These are phyloP conservation scores for Aureococcus anophagefferens DNA, from an alignment of 108 stramenopile genomes.

Conservation along the genomic window DNA sequence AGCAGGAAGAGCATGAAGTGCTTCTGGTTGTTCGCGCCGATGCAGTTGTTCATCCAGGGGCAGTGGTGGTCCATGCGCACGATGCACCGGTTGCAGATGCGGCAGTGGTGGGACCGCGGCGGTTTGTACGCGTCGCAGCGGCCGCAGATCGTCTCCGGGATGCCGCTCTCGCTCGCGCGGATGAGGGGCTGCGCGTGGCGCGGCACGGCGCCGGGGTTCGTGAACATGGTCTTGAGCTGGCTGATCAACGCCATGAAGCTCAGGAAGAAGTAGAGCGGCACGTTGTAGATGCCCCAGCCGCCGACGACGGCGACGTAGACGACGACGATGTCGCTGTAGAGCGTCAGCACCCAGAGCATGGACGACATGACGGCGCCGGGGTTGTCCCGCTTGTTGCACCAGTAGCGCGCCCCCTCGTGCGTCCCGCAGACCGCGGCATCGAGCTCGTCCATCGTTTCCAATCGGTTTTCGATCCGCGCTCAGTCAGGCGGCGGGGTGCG, in stretches of 20 bases:
- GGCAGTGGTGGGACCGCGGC: conserved; percentile 88
- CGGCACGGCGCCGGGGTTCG: conserved; percentile 89
- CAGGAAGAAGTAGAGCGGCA: conserved; percentile 54
- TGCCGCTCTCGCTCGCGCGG: conserved; percentile 46
- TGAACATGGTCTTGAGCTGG: conserved; percentile 83
- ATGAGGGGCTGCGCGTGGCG: conserved; percentile 66
- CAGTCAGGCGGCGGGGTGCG: no score
- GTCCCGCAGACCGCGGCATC: background rate
- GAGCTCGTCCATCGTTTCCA: background rate
- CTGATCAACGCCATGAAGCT: conserved; percentile 65
- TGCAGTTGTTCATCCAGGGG: conserved; percentile 99
- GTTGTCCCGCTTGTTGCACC: conserved; percentile 77
- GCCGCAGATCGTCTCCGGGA: conserved; percentile 64
- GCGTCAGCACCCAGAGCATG: conserved; percentile 66
- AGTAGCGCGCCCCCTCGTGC: conserved; percentile 14
- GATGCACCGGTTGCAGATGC: conserved; percentile 92
- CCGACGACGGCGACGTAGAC: conserved; percentile 60
- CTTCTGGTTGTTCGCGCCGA: conserved; percentile 82
- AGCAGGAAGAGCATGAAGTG: conserved; percentile 87
- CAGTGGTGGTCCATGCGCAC: conserved; percentile 97
- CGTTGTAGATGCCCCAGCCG: conserved; percentile 47
- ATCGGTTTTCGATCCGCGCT: no score
- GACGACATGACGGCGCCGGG: conserved; percentile 76
- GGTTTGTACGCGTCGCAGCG: conserved; percentile 96
- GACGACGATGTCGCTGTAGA: conserved; percentile 63